Base-by-base conservation (phyloP, 2,329 filamentous ascomycete species). In the Rhynchosporium graminicola region DNA sequence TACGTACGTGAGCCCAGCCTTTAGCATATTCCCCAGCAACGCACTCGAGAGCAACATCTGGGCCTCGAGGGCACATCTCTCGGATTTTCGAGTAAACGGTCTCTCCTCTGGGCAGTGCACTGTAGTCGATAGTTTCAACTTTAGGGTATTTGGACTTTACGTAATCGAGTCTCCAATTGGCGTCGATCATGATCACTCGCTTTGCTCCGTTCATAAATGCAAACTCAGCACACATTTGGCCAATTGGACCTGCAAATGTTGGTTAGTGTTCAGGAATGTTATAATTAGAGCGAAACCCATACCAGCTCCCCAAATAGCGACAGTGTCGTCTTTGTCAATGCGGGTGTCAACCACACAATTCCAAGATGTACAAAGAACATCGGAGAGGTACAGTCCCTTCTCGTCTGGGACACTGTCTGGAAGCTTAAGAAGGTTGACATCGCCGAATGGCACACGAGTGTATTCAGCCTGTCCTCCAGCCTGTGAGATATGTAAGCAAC, bases 381-480 rank as follows among this genome's bases (percentile, higher is more conserved):
- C 92, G 1, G 89, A 92, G 1, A 96, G 81, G 75, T 86, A 96
- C 0, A 96, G 80, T 0, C 80, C 65, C 57, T 94, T 92, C 79
- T 96, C 92, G 71, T 96, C 92, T 0, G 91, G 90, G 0, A 96
- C 88, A 68, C 83, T 83, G 59, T 90, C 87, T 1, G 92, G 92
- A 5, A 96, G 84, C 70, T 88, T 86, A 12, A 96, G 80, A 28
- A 96, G 79, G 72, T 96, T 96, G 63, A 91, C 87, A 69, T 95
- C 89, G 33, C 86, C 92, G 36, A 87, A 84, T 0, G 92, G 91
- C 7, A 96, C 91, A 7, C 92, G 84, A 0, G 93, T 88, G 71
- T 92, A 96, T 77, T 96, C 92, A 3, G 91, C 89, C 76, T 96
- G 92, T 0, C 92, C 92, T 55, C 92, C 91, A 42, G 56, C 56